These are phyloP conservation scores for Monilinia vaccinii-corymbosi DNA, from an alignment of 2,329 filamentous ascomycete genomes.

Conservation along the genomic window DNA sequence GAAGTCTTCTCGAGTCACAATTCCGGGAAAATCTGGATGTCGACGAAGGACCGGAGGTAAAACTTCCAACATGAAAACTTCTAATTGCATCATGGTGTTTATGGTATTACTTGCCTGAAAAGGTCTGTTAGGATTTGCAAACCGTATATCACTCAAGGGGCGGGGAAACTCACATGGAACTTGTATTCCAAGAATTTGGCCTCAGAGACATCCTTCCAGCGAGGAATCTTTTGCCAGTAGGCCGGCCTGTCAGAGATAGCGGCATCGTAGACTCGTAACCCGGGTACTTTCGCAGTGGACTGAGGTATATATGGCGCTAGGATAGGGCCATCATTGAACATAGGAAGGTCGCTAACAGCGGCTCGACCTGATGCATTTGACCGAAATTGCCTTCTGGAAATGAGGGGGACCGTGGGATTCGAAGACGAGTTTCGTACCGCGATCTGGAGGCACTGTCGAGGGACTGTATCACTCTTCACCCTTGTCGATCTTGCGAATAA, in stretches of 20 bases:
- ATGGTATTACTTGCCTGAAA: background rate
- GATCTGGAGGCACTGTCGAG: background rate
- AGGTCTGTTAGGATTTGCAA: background rate
- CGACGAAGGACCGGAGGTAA: constrained; percentile 42
- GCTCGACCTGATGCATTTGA: constrained; percentile 10
- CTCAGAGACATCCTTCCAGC: constrained; percentile 40
- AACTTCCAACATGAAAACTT: constrained; percentile 39
- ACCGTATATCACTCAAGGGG: background rate
- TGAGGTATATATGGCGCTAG: constrained; percentile 1
- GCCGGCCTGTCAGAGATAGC: constrained; percentile 14
- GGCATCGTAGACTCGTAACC: constrained; percentile 1
- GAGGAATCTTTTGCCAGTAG: constrained; percentile 43
- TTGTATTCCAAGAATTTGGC: constrained; percentile 43
- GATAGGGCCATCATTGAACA: constrained; percentile 1
- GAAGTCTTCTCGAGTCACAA: constrained; percentile 43
- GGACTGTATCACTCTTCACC: constrained; percentile 1
- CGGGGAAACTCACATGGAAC: constrained; percentile 42
- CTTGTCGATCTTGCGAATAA: background rate
- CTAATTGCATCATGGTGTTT: constrained; percentile 26
- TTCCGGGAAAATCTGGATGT: constrained; percentile 26
- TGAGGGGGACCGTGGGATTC: background rate
- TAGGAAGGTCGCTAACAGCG: background rate
- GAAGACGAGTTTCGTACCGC: background rate
- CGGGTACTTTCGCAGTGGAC: background rate
- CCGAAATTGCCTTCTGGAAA: constrained; percentile 5